Conservation (phyloP, 345 rosid genomes). For the Clarkia xantiana region DNA sequence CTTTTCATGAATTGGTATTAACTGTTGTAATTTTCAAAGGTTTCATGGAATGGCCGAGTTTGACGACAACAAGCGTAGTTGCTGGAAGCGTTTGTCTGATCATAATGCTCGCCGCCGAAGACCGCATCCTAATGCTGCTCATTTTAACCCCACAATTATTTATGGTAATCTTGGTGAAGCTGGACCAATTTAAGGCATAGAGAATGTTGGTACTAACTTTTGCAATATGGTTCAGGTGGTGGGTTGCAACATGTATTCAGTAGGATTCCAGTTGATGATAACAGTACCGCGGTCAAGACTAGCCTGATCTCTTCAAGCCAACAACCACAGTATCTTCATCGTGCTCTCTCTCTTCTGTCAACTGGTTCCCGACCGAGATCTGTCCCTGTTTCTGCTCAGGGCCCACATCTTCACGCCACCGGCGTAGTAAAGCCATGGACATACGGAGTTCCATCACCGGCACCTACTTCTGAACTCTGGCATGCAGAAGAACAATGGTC, state of each 20-base stretch:
- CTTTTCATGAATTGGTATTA: constrained; percentile 1
- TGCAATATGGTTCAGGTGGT: constrained; percentile 47
- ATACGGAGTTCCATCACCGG: not conserved
- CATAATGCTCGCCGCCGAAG: constrained; percentile 98
- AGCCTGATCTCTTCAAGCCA: constrained; percentile 38
- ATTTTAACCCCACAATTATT: constrained; percentile 22
- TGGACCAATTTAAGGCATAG: no score
- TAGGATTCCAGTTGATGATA: constrained; percentile 26
- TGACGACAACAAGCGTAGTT: constrained; percentile 89
- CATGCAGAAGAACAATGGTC: constrained; percentile 10
- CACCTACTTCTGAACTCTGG: constrained; percentile 9
- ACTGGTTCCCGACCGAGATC: constrained; percentile 41
- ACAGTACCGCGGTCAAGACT: no score
- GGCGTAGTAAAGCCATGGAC: constrained; percentile 8
- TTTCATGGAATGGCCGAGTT: constrained; percentile 79
- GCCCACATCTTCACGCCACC: not conserved
- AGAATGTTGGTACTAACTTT: not conserved
- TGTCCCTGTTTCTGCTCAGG: constrained; percentile 3
- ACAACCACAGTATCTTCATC: constrained; percentile 46
- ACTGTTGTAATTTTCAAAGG: constrained; percentile 26
- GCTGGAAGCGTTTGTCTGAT: constrained; percentile 79
- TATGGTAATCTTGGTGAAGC: no score
- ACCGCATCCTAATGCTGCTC: constrained; percentile 50
- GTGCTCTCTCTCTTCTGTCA: constrained; percentile 99
- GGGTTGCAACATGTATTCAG: constrained; percentile 50